These are phyloP conservation scores for Plectosphaerella plurivora DNA, from an alignment of 2,329 filamentous ascomycete genomes.

Conservation along the genomic window DNA sequence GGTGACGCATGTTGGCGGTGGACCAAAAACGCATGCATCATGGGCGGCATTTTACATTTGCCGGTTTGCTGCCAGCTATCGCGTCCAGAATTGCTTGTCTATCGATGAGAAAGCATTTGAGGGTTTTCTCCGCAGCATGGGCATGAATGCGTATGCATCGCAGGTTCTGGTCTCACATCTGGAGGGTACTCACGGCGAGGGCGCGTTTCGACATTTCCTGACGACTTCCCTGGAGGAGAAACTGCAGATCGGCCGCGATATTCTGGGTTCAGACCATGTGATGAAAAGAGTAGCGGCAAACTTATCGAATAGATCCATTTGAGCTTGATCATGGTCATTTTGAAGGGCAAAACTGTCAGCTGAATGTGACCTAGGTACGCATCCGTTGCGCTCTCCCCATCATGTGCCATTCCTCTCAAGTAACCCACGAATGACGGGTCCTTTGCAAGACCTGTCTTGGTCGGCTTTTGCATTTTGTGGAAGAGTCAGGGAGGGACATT, in stretches of 20 bases:
- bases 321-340: no score
- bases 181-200: conserved; percentile 15
- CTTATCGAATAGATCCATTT: no score
- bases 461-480: no score
- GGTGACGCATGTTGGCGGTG: conserved; percentile 45
- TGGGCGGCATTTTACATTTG: conserved; percentile 53
- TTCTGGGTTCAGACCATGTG: no score
- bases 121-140: conserved; percentile 26
- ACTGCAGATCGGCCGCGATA: not conserved
- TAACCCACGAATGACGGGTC: no score
- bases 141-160: conserved; percentile 31
- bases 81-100: conserved; percentile 27
- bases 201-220: conserved; percentile 25
- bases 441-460: no score
- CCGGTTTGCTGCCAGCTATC: conserved; percentile 28
- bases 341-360: no score
- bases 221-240: conserved; percentile 15
- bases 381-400: no score
- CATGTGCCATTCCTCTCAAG: no score
- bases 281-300: no score
- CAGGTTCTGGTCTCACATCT: conserved; percentile 25
- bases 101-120: conserved; percentile 37
- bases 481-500: no score
- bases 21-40: conserved; percentile 40
- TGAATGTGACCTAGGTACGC: no score